phyloP scores from a whole-genome alignment of 805 yeast genomes.

The Zygosaccharomyces bisporus region DNA sequence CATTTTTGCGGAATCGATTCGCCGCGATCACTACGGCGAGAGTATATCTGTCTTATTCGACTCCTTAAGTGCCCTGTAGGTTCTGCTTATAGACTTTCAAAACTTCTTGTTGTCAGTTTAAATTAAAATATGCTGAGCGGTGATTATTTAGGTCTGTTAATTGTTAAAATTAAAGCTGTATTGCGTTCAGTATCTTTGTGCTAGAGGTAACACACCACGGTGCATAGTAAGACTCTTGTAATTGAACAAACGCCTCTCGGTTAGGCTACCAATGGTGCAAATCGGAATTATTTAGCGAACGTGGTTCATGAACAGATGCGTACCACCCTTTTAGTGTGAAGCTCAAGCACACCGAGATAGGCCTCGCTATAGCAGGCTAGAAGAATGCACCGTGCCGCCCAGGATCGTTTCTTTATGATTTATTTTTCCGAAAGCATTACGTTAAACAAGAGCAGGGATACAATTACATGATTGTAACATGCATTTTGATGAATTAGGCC shows the following conservation, averaged over 20 bases:
- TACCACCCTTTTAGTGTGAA: conserved; percentile 62
- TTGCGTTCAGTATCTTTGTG: no score
- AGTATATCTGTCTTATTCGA: conserved; percentile 90
- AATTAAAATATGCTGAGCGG: not conserved
- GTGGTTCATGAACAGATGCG: conserved; percentile 73
- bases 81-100: not conserved
- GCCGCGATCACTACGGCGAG: conserved; percentile 98
- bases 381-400: no score
- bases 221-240: no score
- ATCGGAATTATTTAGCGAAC: conserved; percentile 65
- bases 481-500: no score
- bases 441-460: no score
- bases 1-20: conserved; percentile 94
- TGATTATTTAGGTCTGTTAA: conserved; percentile 1
- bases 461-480: no score
- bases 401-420: no score
- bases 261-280: conserved; percentile 57
- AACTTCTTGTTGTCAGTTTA: not conserved
- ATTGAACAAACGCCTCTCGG: conserved; percentile 54
- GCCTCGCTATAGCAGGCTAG: no score
- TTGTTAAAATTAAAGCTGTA: not conserved
- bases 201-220: no score
- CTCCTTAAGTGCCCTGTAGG: conserved; percentile 56
- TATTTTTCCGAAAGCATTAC: no score
- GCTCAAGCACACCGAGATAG: conserved; percentile 45